Evolutionary conservation across 345 rosid species (phyloP), one percentile per base, ranked within the genome.

Genomic region (Pistacia integerrima): DNA sequence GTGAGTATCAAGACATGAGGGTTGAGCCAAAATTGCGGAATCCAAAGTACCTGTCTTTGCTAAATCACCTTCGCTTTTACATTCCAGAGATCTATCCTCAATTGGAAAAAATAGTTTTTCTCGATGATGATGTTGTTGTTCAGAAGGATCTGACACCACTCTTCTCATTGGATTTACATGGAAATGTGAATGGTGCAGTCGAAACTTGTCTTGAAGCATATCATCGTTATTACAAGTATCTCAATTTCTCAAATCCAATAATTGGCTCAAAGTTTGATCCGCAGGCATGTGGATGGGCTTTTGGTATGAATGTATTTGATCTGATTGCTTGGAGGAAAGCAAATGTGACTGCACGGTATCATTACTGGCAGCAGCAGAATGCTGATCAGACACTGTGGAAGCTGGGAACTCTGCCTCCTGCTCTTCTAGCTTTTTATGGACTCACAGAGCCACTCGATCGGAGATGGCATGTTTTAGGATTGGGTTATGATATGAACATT

Each of bases 241-340:
- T 94, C 49, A 96, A 96, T 75, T 96, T 96, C 85, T 96, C 99
- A 4, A 92, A 91, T 82, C 91, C 97, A 8, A 78, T 89, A 64
- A 91, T 96, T 80, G 92, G 98, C 93, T 91, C 97, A 5, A 96
- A 93, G 89, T 89, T 96, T 48, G 99, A 96, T 75, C 99, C 97
- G 0, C 99, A 93, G 80, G 97, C 98, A 69, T 96, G 99, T 75
- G 98, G 97, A 46, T 96, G 99, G 99, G 99, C 99, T 3, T 96
- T 93, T 63, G 99, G 99, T 25, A 91, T 93, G 99, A 96, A 96
- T 72, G 85, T 91, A 63, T 93, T 96, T 60, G 97, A 96, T 78
- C 80, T 96, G 77, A 78, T 96, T 56, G 92, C 92, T 0, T 96
- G 99, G 99, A 92, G 92, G 83, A 96, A 90, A 79, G 93, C 92